Base-by-base conservation (phyloP, 805 yeast genomes). In the Candida alai region DNA sequence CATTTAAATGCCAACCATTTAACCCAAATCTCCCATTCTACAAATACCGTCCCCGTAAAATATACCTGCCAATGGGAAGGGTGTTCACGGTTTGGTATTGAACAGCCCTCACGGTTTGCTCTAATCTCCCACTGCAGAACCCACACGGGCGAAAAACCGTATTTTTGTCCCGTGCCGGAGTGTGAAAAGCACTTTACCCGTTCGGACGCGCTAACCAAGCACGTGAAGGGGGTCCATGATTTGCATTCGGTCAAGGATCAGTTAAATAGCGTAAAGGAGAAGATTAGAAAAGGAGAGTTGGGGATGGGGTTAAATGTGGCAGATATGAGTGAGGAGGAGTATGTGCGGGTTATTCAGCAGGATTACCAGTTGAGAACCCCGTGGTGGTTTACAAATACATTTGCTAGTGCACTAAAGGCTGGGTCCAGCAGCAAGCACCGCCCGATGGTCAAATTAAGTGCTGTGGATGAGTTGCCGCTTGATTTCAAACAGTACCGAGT, bases 81-180 rank as follows among this genome's bases (percentile, higher is more conserved):
- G 7, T 81, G 89, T 49, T 54, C 70, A 10, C 43, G 77, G 11
- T 64, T 58, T 34, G 81, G 79, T 4, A 52, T 70, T 2, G 61
- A 61, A 18, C 79, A 73, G 47, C 76, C 75, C 11, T 70, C 76
- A 8, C 49, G 78, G 32, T 73, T 73, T 53, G 80, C 82, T 1
- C 61, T 83, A 20, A 62, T 78, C 0, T 65, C 82, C 0, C 90
- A 82, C 49, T 61, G 80, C 43, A 54, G 85, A 36, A 65, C 75
- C 1, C 90, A 83, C 51, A 75, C 83, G 0, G 79, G 82, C 1
- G 84, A 80, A 45, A 70, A 70, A 45, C 85, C 85, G 22, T 78
- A 72, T 44, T 72, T 65, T 45, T 83, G 90, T 52, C 66, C 73
- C 1, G 60, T 80, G 10, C 84, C 84, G 2, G 84, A 79, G 43